Evolutionary conservation across 106 monocot species (phyloP).

Genomic region (Apostasia shenzhenica): DNA sequence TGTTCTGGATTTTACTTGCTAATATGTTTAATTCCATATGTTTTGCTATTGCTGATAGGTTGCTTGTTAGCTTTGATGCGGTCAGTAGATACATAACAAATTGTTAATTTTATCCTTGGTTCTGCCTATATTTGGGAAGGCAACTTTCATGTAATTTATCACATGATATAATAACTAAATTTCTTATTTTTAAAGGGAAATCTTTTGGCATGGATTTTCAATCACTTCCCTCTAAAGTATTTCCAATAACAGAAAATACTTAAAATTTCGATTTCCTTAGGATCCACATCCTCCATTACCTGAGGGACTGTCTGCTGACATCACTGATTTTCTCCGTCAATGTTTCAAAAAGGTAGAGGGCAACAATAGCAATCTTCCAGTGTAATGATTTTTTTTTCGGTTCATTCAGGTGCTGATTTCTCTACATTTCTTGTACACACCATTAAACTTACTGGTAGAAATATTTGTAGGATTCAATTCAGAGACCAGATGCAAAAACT

Average conservation of each 20-base stretch:
- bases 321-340: slow-evolving; percentile 90
- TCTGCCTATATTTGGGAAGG: too few relatives aligned
- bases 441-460: slow-evolving; percentile 4
- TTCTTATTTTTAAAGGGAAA: too few relatives aligned
- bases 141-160: too few relatives aligned
- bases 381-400: neutral
- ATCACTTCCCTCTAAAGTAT: neutral
- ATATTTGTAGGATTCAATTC: slow-evolving; percentile 85
- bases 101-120: too few relatives aligned
- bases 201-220: too few relatives aligned
- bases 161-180: too few relatives aligned
- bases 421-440: neutral
- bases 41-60: too few relatives aligned
- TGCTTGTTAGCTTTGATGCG: too few relatives aligned
- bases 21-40: too few relatives aligned
- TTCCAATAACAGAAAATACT: neutral
- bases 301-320: slow-evolving; percentile 80
- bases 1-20: too few relatives aligned
- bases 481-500: slow-evolving; percentile 95
- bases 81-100: too few relatives aligned
- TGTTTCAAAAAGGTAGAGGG: slow-evolving; percentile 84
- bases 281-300: slow-evolving; percentile 93
- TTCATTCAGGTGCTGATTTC: neutral
- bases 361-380: neutral
- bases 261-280: slow-evolving; percentile 25